Evolutionary conservation across 495 filamentous ascomycete species (phyloP).

Genomic region (Aspergillus sclerotioniger): DNA sequence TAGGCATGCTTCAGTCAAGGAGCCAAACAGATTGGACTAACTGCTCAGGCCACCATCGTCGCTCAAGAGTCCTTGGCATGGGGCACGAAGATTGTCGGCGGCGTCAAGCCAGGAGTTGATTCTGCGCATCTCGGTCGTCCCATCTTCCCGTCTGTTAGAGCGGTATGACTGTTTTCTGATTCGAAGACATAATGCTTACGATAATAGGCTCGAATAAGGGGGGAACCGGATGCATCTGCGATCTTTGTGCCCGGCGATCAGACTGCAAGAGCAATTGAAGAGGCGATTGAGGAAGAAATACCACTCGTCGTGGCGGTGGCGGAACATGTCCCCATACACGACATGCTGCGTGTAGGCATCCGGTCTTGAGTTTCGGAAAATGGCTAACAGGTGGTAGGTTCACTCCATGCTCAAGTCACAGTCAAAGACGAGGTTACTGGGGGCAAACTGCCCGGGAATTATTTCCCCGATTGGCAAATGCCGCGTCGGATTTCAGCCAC

Average conservation of each 20-base stretch:
- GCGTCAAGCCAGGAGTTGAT: slow-evolving; percentile 73
- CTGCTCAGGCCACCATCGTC: slow-evolving; percentile 68
- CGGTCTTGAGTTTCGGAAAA: not conserved
- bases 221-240: slow-evolving; percentile 81
- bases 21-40: not conserved
- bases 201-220: slow-evolving; percentile 63
- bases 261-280: slow-evolving; percentile 76
- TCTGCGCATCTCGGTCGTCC: slow-evolving; percentile 81
- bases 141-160: slow-evolving; percentile 69
- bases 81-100: slow-evolving; percentile 86
- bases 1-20: slow-evolving; percentile 4
- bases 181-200: slow-evolving; percentile 9
- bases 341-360: slow-evolving; percentile 66
- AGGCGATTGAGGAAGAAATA: slow-evolving; percentile 86
- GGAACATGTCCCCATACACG: slow-evolving; percentile 86
- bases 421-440: slow-evolving; percentile 75
- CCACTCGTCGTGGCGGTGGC: slow-evolving; percentile 86
- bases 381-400: slow-evolving; percentile 44
- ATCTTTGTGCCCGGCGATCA: slow-evolving; percentile 83
- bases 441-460: slow-evolving; percentile 85
- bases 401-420: slow-evolving; percentile 78
- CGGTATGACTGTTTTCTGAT: slow-evolving; percentile 37
- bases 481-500: slow-evolving; percentile 83
- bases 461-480: slow-evolving; percentile 80
- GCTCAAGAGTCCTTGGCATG: slow-evolving; percentile 78